Base-by-base conservation (phyloP, 805 yeast genomes). In the Metschnikowia cerradonensis region DNA sequence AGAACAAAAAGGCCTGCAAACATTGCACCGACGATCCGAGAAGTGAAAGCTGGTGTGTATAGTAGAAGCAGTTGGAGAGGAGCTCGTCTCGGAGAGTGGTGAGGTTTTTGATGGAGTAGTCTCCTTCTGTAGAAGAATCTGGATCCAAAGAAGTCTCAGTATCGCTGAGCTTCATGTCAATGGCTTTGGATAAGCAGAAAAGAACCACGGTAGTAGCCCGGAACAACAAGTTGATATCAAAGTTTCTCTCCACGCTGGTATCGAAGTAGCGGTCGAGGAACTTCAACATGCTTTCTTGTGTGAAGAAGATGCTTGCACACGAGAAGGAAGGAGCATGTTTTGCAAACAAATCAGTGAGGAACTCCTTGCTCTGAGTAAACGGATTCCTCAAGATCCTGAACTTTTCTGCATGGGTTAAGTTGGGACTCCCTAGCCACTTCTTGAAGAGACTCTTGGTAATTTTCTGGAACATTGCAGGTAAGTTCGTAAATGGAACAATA, bases 381-480 rank as follows among this genome's bases (percentile, higher is more conserved):
- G 73, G 72, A 11, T 52, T 41, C 33, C 58, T 63, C 30, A 66
- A 53, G 30, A 61, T 47, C 36, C 56, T 56, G n/a, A 45, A 50
- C 23, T 57, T 57, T 15, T 48, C 60, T 14, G 58, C 51, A 4
- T 55, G 53, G 40, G 62, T 64, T 11, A 64, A 49, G 11, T 59
- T 52, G 0, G 66, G 64, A 7, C 72, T 72, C 39, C 67, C 73
- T 10, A 63, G 59, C 68, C 73, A 71, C 47, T 57, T 61, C 38
- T 54, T 47, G 19, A 61, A 49, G 11, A 65, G 57, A 2, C 51
- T 31, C 17, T 53, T 51, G 22, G 60, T 38, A 33, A 61, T 58
- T n/a, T 47, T 39, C 31, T 59, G 52, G 35, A 66, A 63, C 11
- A 61, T 56, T 3, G 52, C 41, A 1, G 74, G 75, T 32, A 72